Evolutionary conservation across 305 asterid genomes (phyloP).

Genomic region (Andrographis paniculata): DNA sequence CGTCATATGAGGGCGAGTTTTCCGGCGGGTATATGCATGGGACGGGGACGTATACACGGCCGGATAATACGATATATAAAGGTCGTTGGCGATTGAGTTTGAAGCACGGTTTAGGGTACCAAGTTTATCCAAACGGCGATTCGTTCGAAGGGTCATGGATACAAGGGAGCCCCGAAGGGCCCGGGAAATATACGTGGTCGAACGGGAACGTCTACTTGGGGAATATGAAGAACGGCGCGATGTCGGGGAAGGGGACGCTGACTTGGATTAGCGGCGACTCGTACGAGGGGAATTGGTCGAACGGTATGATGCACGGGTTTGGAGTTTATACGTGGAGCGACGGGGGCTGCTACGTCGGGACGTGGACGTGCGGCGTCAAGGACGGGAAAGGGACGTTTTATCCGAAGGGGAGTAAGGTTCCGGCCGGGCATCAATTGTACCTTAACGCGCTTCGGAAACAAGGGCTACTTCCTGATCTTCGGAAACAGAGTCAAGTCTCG

Average conservation of each 20-base stretch:
- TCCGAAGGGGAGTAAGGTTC: constrained; percentile 68
- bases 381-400: constrained; percentile 95
- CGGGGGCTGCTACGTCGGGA: constrained; percentile 83
- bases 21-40: constrained; percentile 89
- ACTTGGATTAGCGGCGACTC: constrained; percentile 81
- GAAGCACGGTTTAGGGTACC: constrained; percentile 92
- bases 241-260: constrained; percentile 92
- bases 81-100: constrained; percentile 85
- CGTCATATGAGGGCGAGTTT: constrained; percentile 84
- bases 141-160: constrained; percentile 95
- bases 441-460: constrained; percentile 77
- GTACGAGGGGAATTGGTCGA: constrained; percentile 78
- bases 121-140: constrained; percentile 67
- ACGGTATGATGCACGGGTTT: constrained; percentile 79
- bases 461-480: constrained; percentile 75
- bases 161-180: constrained; percentile 87
- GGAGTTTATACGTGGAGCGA: constrained; percentile 85
- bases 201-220: constrained; percentile 87
- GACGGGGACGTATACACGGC: constrained; percentile 50
- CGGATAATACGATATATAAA: constrained; percentile 42
- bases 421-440: constrained; percentile 58
- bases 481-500: constrained; percentile 74
- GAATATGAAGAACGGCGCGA: constrained; percentile 72
- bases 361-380: constrained; percentile 88
- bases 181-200: constrained; percentile 88